Evolutionary conservation across 495 filamentous ascomycete genomes (phyloP).

Genomic region (Opeltia flavorubescens): DNA sequence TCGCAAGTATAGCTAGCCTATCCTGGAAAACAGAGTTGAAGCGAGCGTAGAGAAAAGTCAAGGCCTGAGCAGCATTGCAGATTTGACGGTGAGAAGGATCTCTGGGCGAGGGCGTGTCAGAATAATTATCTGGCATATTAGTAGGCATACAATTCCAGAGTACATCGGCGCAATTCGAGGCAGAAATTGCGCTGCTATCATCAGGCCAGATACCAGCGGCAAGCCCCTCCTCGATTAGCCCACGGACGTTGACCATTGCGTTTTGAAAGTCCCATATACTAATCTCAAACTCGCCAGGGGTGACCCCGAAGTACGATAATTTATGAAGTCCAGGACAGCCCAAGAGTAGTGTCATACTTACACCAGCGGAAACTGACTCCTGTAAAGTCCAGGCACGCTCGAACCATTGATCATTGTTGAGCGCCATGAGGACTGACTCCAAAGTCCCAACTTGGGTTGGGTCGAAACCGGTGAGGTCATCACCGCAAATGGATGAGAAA

Average conservation of each 20-base stretch:
- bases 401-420: slow-evolving; percentile 10
- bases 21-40: slow-evolving; percentile 7
- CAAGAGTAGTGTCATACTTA: slow-evolving; percentile 7
- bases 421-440: no score
- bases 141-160: slow-evolving; percentile 9
- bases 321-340: slow-evolving; percentile 7
- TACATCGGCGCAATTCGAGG: slow-evolving; percentile 5
- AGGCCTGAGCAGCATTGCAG: slow-evolving; percentile 11
- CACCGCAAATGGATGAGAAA: slow-evolving; percentile 3
- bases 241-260: slow-evolving; percentile 5
- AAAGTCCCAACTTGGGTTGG: slow-evolving; percentile 4
- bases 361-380: slow-evolving; percentile 7
- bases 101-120: not conserved
- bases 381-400: slow-evolving; percentile 10
- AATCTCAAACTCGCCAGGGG: slow-evolving; percentile 4
- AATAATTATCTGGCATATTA: not conserved
- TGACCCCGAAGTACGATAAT: not conserved
- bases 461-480: slow-evolving; percentile 4
- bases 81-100: not conserved
- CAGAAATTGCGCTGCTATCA: slow-evolving; percentile 1
- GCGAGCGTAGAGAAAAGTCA: slow-evolving; percentile 3
- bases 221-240: slow-evolving; percentile 6
- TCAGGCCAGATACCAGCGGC: slow-evolving; percentile 5
- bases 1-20: slow-evolving; percentile 6
- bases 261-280: slow-evolving; percentile 6